Evolutionary conservation across 495 filamentous ascomycete species (phyloP), one percentile per base, ranked within the genome.

Genomic region (Chaetomidium leptoderma): DNA sequence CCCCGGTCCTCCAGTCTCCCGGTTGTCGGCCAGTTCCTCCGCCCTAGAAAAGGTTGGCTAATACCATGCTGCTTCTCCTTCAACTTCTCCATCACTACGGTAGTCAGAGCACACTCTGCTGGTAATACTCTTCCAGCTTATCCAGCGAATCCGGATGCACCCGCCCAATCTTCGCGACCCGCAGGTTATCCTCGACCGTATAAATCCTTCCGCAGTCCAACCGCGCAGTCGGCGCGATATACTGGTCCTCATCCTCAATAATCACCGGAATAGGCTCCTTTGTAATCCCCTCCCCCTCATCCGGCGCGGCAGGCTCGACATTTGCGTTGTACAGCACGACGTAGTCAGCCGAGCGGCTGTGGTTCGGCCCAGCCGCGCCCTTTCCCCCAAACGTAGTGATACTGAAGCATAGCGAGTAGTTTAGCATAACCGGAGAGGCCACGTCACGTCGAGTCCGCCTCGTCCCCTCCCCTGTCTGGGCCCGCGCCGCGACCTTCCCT

Each of bases 401-500:
- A 53, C 49, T 50, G 47, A 73, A 69, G 62, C 70, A 73, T 9
- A 73, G 58, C 1, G 67, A 63, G 57, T 71, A 63, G 55, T 66
- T 57, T 36, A 57, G 50, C 24, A n/a, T n/a, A n/a, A n/a, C 32
- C 32, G 32, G 6, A 33, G 32, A 33, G 32, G 32, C 32, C 32
- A 33, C 32, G 32, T 33, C 32, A 33, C 11, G 32, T 33, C 32
- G 32, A 33, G 32, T 33, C 11, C 32, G n/a, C 32, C 32, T 11
- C 32, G 32, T 33, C 32, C 32, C 32, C 32, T 33, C 32, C 32
- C 6, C 32, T 6, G 32, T 33, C n/a, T 33, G 32, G 32, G 6
- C 32, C 32, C 32, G 32, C 32, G 32, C 32, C 11, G 32, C 32
- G 32, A 33, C 32, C 6, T 33, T 33, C 32, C 32, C 11, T 33